Conservation (phyloP, 1,139 yeast genomes). For the Sugiyamaella xylanicola region DNA sequence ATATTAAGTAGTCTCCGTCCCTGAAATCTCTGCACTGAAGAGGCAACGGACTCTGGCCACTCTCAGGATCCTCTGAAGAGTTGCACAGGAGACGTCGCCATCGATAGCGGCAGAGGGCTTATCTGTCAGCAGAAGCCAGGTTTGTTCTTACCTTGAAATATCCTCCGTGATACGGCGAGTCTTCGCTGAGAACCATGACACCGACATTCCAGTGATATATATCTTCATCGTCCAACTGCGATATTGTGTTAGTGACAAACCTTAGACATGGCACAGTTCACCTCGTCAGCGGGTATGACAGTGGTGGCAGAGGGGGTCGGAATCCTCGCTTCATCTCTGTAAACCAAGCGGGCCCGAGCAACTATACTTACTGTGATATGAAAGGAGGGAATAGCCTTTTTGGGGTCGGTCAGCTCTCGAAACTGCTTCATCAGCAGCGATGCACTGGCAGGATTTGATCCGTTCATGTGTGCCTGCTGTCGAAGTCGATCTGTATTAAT, state of each 20-base stretch:
- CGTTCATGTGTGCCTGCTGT: slow-evolving; percentile 6
- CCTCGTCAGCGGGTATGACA: no score
- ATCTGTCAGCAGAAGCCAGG: background rate
- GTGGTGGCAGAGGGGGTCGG: no score
- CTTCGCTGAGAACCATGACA: slow-evolving; percentile 86
- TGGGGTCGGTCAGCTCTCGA: slow-evolving; percentile 91
- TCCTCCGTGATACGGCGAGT: slow-evolving; percentile 94
- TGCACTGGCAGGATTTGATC: slow-evolving; percentile 45
- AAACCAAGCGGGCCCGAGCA: background rate
- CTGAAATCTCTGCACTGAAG: no score
- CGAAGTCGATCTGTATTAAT: no score
- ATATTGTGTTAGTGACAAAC: slow-evolving; percentile 7
- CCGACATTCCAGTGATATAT: slow-evolving; percentile 93
- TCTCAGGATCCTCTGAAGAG: no score
- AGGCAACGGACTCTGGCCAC: no score
- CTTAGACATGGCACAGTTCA: no score
- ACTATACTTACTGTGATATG: slow-evolving; percentile 57
- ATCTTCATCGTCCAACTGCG: slow-evolving; percentile 76
- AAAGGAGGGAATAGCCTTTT: slow-evolving; percentile 87
- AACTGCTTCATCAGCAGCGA: slow-evolving; percentile 90
- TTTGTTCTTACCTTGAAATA: slow-evolving; percentile 59
- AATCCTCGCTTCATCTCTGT: background rate
- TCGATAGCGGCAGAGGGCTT: background rate
- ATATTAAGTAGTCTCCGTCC: no score
- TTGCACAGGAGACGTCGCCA: no score